phyloP scores from a whole-genome alignment of 805 yeast genomes.

The Phaffomyces antillensis region DNA sequence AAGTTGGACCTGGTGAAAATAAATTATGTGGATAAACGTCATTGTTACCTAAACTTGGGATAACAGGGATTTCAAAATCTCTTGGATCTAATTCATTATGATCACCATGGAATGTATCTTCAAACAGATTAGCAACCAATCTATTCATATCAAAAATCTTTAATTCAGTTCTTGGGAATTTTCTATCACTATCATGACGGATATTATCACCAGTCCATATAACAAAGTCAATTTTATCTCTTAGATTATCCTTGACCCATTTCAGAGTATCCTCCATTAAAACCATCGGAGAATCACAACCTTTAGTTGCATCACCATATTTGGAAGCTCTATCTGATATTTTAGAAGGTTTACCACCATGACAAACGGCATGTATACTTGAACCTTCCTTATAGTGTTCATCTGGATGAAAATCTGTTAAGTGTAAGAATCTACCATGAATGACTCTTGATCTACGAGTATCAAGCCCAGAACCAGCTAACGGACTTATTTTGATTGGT shows the following conservation, averaged over 20 bases:
- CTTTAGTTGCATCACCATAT: conserved; percentile 68
- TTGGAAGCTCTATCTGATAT: conserved; percentile 46
- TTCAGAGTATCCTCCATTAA: conserved; percentile 55
- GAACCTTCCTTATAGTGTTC: conserved; percentile 51
- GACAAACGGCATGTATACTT: conserved; percentile 47
- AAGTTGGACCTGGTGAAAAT: conserved; percentile 82
- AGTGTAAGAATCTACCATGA: conserved; percentile 77
- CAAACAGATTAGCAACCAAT: conserved; percentile 45
- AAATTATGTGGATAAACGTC: conserved; percentile 87
- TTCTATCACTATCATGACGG: conserved; percentile 76
- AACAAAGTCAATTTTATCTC: conserved; percentile 75
- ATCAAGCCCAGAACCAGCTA: conserved; percentile 1
- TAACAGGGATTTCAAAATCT: conserved; percentile 38
- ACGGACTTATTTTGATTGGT: conserved; percentile 26
- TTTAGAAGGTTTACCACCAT: conserved; percentile 31
- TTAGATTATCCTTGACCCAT: conserved; percentile 60
- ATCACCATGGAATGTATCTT: conserved; percentile 40
- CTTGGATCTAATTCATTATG: conserved; percentile 30
- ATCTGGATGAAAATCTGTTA: conserved; percentile 86
- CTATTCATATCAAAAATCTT: conserved; percentile 67
- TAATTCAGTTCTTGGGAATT: conserved; percentile 63
- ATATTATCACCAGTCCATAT: conserved; percentile 91
- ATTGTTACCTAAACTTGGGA: conserved; percentile 79
- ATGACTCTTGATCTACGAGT: conserved; percentile 2
- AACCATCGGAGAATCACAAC: conserved; percentile 70